phyloP scores from a whole-genome alignment of 2,329 filamentous ascomycete species.

The Alternaria incomplexa region DNA sequence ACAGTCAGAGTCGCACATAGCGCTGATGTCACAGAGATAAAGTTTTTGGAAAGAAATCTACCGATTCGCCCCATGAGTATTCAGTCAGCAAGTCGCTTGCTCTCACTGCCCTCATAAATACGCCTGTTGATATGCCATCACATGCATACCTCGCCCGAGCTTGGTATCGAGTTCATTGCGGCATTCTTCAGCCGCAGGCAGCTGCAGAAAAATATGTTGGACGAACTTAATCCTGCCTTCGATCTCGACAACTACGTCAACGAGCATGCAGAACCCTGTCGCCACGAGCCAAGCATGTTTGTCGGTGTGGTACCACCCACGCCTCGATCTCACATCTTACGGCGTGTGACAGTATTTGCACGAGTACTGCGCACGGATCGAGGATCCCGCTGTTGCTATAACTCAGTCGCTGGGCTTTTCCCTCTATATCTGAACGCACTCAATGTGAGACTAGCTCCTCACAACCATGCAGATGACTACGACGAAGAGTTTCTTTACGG shows the following conservation, averaged over 20 bases:
- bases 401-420: not conserved
- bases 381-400: not conserved
- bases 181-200: not conserved
- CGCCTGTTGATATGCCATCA: not conserved
- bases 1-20: not conserved
- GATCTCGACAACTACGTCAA: not conserved
- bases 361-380: not conserved
- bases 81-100: not conserved
- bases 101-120: not conserved
- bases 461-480: not conserved
- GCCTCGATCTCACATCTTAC: not conserved
- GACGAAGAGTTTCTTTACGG: not conserved
- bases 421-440: not conserved
- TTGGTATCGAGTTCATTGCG: not conserved
- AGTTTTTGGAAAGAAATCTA: not conserved
- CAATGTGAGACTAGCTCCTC: not conserved
- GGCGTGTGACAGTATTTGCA: not conserved
- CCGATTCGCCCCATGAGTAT: not conserved
- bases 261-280: not conserved
- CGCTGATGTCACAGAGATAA: not conserved
- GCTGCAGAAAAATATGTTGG: not conserved
- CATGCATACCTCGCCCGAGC: not conserved
- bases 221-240: not conserved
- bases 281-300: not conserved
- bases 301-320: not conserved